phyloP scores from a whole-genome alignment of 2,329 filamentous ascomycete species.

The Talaromyces piceae region DNA sequence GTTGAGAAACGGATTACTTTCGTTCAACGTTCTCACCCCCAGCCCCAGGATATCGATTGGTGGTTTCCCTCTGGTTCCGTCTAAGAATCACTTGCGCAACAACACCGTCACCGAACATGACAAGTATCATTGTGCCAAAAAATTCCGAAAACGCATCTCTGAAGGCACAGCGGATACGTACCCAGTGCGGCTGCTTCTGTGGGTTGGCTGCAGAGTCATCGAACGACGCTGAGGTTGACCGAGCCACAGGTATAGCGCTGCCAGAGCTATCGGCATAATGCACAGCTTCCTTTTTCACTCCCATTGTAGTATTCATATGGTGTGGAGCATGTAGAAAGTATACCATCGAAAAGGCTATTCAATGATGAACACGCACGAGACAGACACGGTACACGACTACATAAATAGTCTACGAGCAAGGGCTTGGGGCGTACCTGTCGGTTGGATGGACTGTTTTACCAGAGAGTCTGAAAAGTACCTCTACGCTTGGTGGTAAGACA shows the following conservation, averaged over 20 bases:
- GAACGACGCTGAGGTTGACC: neutral
- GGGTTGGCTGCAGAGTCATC: neutral
- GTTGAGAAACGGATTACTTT: neutral
- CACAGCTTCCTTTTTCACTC: neutral
- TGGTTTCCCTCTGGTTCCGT: constrained; percentile 37
- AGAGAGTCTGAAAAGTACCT: neutral
- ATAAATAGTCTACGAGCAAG: too few species aligned
- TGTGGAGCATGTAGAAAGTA: neutral
- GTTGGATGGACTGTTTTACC: neutral
- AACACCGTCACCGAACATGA: constrained; percentile 64
- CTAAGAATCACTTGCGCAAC: constrained; percentile 63
- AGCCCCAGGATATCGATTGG: constrained; percentile 47
- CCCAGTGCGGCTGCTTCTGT: constrained; percentile 41
- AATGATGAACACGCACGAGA: neutral
- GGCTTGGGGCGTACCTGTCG: too few species aligned
- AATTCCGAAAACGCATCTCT: constrained; percentile 61
- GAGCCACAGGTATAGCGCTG: neutral
- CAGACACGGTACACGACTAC: too few species aligned
- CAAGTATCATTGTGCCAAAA: constrained; percentile 59
- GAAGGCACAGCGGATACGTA: constrained; percentile 42
- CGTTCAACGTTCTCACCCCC: constrained; percentile 39
- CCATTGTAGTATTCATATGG: neutral
- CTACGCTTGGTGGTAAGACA: neutral
- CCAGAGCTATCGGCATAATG: neutral
- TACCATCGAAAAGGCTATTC: neutral